Base-by-base conservation (phyloP, 2,329 filamentous ascomycete genomes). In the Penicillium psychrosexuale region DNA sequence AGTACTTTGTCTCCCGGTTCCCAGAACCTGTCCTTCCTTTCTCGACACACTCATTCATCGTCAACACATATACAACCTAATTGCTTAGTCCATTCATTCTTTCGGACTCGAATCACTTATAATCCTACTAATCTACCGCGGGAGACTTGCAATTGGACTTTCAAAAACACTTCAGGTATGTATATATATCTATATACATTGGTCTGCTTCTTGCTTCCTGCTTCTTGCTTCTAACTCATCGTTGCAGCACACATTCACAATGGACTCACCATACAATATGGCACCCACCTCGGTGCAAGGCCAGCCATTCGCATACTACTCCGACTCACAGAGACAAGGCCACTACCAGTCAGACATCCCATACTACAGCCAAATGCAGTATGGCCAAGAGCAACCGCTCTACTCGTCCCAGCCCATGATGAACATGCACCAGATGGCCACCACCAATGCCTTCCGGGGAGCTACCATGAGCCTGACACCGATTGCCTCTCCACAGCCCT, bases 281-380 rank as follows among this genome's bases (percentile, higher is more conserved):
- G 75, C 77, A 69, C 71, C 75, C 55, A 61, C 76, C 64, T 74
- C 77, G 74, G 73, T 82, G 67, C 84, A 89, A 80, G 85, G 82
- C 58, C 87, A 89, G 76, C 84, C 89, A 56, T 95, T 91, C 80
- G 92, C 89, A 82, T 94, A 92, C 81, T 96, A 93, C 80, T 87
- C 85, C 68, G 89, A 94, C 65, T 82, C 87, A 61, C 88, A 91
- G 71, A 82, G 89, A 70, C 87, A 45, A 48, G 85, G 85, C 51
- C 86, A 90, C 75, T 92, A 91, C 79, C 84, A 82, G 57, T 76
- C 77, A 40, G 80, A 82, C 55, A 63, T 75, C 61, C 60, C 81
- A 77, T 72, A 76, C 67, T 74, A 74, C 71, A 64, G 65, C 36
- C 69, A 71, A 51, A 66, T 73, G 62, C 70, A 71, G 45, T 76